Evolutionary conservation across 305 asterid species (phyloP), one percentile per base, ranked within the genome.

Genomic region (Rubia peregrina): DNA sequence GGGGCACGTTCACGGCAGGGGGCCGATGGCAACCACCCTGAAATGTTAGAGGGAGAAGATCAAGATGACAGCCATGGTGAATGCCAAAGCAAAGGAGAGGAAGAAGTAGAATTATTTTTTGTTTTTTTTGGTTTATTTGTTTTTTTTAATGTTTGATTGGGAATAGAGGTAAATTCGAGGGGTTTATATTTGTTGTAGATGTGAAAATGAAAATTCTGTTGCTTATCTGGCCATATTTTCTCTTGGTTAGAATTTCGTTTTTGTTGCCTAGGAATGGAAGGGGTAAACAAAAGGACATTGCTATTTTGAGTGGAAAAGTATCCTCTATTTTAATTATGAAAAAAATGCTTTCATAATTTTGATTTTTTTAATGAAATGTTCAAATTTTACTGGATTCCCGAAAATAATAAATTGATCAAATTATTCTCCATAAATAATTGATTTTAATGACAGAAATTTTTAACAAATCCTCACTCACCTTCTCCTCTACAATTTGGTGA

Each of bases 41-140:
- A 6, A 51, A 51, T 51, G 59, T 51, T 51, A 51, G 59, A 6
- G 24, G 59, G n/a, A 51, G 57, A 21, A 16, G 57, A 51, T 51
- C 22, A 51, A 51, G 59, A 51, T 6, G 59, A 51, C n/a, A 26
- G 76, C 78, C 74, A 70, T 67, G 65, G 73, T 48, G 67, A 71
- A 75, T 71, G 79, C 78, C 87, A 74, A 71, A 77, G 62, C 62
- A 55, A 36, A 22, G 48, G 7, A 12, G 21, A 21, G 36, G 22
- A 57, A 24, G 3, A 22, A 1, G 8, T 13, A 13, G 5, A 13
- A 11, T 51, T 51, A 0, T 48, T 14, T 14, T 6, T 16, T 49
- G 0, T 17, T 51, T 51, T 51, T 51, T 7, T 48, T 48, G 14
- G 55, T 12, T 14, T 48, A 13, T 48, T 51, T 51, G 7, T 17